Conservation (phyloP, 2,329 filamentous ascomycete species). For the Fusarium scirpi region DNA sequence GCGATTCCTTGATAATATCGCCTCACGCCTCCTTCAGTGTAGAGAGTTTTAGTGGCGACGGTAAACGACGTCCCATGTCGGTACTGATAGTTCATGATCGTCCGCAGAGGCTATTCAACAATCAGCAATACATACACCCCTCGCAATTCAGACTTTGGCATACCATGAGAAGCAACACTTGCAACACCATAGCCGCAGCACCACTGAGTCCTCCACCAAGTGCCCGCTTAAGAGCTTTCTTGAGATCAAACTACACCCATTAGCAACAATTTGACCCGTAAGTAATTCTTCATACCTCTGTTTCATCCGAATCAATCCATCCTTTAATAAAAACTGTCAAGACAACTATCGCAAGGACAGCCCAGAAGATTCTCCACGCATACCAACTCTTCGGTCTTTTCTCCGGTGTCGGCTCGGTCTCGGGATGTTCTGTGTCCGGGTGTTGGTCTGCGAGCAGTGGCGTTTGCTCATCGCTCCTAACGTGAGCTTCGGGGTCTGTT, state of each 20-base stretch:
- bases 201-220: conserved; percentile 61
- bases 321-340: conserved; percentile 18
- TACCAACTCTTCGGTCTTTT: conserved; percentile 18
- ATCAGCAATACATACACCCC: not conserved
- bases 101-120: conserved; percentile 56
- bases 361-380: conserved; percentile 24
- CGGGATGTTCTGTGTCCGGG: not conserved
- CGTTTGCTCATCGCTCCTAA: conserved; percentile 9
- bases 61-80: conserved; percentile 59
- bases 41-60: conserved; percentile 55
- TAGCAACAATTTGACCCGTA: not conserved
- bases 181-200: conserved; percentile 62
- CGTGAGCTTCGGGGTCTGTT: not conserved
- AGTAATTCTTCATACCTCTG: conserved; percentile 9
- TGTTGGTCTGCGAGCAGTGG: conserved; percentile 7
- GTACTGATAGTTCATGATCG: conserved; percentile 65
- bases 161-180: conserved; percentile 62
- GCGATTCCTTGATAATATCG: conserved; percentile 61
- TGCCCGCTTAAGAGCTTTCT: conserved; percentile 57
- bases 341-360: not conserved
- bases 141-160: fast-evolving
- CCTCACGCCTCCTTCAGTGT: conserved; percentile 55
- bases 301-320: conserved; percentile 31
- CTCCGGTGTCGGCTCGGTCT: not conserved
- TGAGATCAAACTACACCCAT: conserved; percentile 56